Percentiles rank a stretch among this genome's conserved stretches.
phyloP scores from a whole-genome alignment of 1,284 basidiomycete species.

The Pseudozyma hubeiensis region DNA sequence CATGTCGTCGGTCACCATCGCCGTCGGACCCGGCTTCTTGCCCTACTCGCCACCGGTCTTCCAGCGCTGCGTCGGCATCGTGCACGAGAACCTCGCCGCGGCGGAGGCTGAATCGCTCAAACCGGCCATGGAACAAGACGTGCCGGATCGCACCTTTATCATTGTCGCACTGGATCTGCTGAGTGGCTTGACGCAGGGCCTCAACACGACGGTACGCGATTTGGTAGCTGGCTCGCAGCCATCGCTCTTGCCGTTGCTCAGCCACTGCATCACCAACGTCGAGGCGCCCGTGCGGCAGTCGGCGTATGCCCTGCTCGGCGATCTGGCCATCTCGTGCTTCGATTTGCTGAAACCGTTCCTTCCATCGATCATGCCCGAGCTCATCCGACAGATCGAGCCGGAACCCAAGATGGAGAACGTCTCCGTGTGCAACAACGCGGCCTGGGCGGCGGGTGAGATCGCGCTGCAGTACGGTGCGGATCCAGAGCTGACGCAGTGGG shows the following conservation, averaged over 20 bases:
- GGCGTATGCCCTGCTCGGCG: conserved; percentile 95
- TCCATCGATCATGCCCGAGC: conserved; percentile 86
- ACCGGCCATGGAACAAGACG: conserved; percentile 71
- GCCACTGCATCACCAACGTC: conserved; percentile 75
- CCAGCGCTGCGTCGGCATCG: conserved; percentile 87
- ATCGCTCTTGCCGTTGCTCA: conserved; percentile 60
- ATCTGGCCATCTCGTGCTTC: conserved; percentile 96
- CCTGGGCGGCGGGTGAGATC: conserved; percentile 98
- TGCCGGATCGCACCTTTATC: conserved; percentile 71
- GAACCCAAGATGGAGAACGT: conserved; percentile 91
- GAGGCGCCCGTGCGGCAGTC: conserved; percentile 95
- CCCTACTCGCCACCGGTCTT: conserved; percentile 92
- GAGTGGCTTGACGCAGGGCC: conserved; percentile 93
- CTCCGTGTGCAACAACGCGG: conserved; percentile 99
- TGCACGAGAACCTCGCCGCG: conserved; percentile 82
- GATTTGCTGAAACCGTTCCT: conserved; percentile 80
- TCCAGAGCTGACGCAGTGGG: conserved; percentile 61
- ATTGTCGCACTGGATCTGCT: conserved; percentile 96
- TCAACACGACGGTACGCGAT: conserved; percentile 74
- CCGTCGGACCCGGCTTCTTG: conserved; percentile 89
- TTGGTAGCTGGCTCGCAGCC: conserved; percentile 61
- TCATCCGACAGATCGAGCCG: conserved; percentile 88
- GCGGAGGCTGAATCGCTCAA: conserved; percentile 85
- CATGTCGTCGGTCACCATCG: conserved; percentile 95
- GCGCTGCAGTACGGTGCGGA: conserved; percentile 73